A percentile compares a stretch with the other conserved stretches of the same genome.
phyloP scores from a whole-genome alignment of 148 eudicot species.

The Silene uniflora region DNA sequence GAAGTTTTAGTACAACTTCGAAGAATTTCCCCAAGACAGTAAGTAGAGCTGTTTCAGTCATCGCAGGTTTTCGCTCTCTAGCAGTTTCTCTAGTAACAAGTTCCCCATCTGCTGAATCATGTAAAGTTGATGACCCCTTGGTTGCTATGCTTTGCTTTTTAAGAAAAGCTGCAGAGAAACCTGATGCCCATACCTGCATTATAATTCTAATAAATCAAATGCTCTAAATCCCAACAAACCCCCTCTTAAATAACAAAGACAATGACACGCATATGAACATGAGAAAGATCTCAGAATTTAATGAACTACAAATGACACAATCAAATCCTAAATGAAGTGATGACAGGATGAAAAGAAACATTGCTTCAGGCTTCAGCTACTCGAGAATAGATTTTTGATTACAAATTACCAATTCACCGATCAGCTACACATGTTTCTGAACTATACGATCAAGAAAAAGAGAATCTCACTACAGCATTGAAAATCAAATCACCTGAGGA shows the following conservation, averaged over 20 bases:
- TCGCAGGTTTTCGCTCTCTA: constrained; percentile 61
- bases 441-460: not conserved
- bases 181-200: constrained; percentile 89
- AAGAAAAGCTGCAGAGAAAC: constrained; percentile 96
- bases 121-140: constrained; percentile 39
- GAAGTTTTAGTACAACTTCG: constrained; percentile 74
- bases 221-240: not conserved
- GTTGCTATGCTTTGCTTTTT: constrained; percentile 84
- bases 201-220: not conserved
- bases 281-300: not conserved
- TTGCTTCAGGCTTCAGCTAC: not conserved
- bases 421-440: not conserved
- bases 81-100: constrained; percentile 29
- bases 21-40: constrained; percentile 74
- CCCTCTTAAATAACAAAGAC: not conserved
- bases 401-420: not conserved
- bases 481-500: constrained; percentile 62
- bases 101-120: constrained; percentile 28
- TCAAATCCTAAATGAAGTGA: not conserved
- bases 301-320: not conserved
- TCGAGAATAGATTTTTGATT: constrained; percentile 4
- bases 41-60: constrained; percentile 80
- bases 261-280: not conserved
- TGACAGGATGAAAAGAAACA: not conserved
- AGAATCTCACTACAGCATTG: not conserved